Conservation (phyloP, 495 filamentous ascomycete genomes). For the Cenococcum geophilum region DNA sequence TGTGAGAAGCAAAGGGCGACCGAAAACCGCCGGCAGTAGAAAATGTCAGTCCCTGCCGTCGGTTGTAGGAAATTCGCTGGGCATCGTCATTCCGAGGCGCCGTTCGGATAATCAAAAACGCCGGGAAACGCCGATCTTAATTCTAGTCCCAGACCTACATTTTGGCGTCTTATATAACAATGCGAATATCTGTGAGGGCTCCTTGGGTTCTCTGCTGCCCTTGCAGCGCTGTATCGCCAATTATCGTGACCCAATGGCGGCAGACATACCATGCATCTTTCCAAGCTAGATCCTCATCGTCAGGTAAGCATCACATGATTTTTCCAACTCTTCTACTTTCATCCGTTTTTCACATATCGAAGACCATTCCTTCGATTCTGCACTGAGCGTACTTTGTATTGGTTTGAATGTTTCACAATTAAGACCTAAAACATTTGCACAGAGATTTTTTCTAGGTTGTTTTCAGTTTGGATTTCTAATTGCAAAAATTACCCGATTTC, state of each 20-base stretch:
- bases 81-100: neutral
- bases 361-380: no score
- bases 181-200: neutral
- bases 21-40: neutral
- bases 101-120: neutral
- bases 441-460: no score
- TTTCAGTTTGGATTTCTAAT: no score
- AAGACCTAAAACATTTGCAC: no score
- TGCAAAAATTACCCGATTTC: no score
- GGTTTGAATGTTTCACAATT: no score
- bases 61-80: neutral
- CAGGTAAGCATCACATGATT: constrained; percentile 8
- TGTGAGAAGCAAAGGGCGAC: neutral
- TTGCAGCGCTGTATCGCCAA: neutral
- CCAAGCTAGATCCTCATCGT: neutral
- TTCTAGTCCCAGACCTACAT: neutral
- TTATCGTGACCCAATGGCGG: neutral
- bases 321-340: neutral
- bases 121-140: neutral
- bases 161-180: neutral
- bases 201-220: neutral
- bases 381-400: no score
- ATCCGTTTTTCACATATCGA: no score
- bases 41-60: neutral
- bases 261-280: neutral